Percentiles rank a stretch among this genome's conserved stretches.
Evolutionary conservation across 1,284 basidiomycete genomes (phyloP).

Genomic region (Bothia castanella): DNA sequence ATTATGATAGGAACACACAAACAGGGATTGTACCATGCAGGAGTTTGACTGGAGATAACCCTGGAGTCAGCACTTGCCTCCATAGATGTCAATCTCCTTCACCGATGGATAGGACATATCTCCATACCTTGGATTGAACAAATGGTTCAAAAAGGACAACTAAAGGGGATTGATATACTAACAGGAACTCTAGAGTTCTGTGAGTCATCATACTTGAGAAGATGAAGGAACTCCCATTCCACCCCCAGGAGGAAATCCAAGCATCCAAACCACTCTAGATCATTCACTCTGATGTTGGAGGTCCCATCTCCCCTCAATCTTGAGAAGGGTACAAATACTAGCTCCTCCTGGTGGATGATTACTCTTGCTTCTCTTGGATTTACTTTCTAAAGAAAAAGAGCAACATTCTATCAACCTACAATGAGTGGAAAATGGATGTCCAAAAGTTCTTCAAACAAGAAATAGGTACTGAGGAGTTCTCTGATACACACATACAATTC

Average conservation of each 20-base stretch:
- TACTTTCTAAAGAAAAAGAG: no score
- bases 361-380: constrained; percentile 20
- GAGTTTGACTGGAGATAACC: no score
- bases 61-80: no score
- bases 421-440: constrained; percentile 19
- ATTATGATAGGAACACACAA: neutral
- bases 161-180: no score
- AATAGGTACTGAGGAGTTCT: constrained; percentile 8
- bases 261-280: no score
- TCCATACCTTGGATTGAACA: no score
- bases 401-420: constrained; percentile 17
- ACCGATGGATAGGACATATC: constrained; percentile 8
- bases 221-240: no score
- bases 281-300: constrained; percentile 34
- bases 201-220: no score
- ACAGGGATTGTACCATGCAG: no score
- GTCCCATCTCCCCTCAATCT: constrained; percentile 26
- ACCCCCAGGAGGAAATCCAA: no score
- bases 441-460: constrained; percentile 16
- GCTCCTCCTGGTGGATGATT: constrained; percentile 34
- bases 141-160: no score
- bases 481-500: neutral
- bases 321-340: constrained; percentile 27
- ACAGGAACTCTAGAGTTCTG: no score
- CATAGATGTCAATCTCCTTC: constrained; percentile 17